Base-by-base conservation (phyloP, 2,329 filamentous ascomycete genomes). In the Sclerotinia minor region DNA sequence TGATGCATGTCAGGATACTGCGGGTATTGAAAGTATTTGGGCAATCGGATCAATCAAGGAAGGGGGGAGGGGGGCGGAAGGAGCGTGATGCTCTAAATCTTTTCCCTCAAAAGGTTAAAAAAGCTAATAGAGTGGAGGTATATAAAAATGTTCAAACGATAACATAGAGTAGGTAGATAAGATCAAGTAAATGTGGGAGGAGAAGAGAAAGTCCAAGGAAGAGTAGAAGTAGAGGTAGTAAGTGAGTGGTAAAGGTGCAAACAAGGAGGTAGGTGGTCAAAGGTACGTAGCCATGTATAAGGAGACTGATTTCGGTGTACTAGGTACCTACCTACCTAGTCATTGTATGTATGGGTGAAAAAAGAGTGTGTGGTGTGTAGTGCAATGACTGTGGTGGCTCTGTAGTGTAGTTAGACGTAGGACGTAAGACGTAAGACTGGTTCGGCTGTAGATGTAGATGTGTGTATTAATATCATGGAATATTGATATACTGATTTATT, bases 1-100 rank as follows among this genome's bases (percentile, higher is more conserved):
- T 49, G 21, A 50, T 61, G 58, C 58, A 35, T 61, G 45, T 61
- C 58, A 35, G 47, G 45, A 61, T 26, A 61, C 50, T 61, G 58
- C 58, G 58, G 29, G 58, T 61, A 50, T 61, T 50, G 15, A 11
- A 49, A 24, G 41, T 35, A 55, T 61, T 24, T 47, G 45, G 32
- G 47, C 29, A 35, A 49, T 50, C 58, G 58, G 58, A 50, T 24
- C 29, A 61, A 61, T 38, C n/a, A 19, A 55, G 52, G 52, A 13
- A 61, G 29, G 58, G 32, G 21, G 58, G 44, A 45, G 44, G 6
- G 7, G 58, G 29, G 21, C 2, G 29, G 59, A 15, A 26, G 29
- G 29, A n/a, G 29, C 38, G 54, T 44, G 41, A 44, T 19, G 35
- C 19, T 26, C 19, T 32, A 19, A 38, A 50, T 49, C 44, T 38